Percentiles rank a stretch among this genome's conserved stretches.
Conservation (phyloP, 352 stramenopile genomes). For the Phytopythium sindhum region DNA sequence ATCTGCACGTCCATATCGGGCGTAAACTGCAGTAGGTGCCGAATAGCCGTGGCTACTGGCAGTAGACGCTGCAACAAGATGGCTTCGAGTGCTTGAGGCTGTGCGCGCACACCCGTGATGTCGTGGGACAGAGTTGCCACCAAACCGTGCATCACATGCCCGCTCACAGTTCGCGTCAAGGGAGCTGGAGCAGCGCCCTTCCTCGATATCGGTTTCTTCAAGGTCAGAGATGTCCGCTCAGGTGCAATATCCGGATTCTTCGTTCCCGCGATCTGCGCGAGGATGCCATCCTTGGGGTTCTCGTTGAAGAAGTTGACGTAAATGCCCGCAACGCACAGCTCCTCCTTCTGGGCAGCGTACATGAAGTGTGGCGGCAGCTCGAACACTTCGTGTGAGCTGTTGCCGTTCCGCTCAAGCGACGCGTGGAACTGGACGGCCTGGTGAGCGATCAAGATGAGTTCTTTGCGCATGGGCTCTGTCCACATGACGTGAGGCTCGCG, state of each 20-base stretch:
- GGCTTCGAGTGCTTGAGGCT: slow-evolving; percentile 62
- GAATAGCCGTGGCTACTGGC: slow-evolving; percentile 73
- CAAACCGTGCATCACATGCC: slow-evolving; percentile 74
- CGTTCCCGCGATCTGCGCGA: slow-evolving; percentile 72
- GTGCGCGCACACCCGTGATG: slow-evolving; percentile 62
- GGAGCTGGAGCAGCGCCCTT: slow-evolving; percentile 27
- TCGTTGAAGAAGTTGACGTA: slow-evolving; percentile 90
- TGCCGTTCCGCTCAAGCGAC: slow-evolving; percentile 44
- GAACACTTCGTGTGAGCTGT: slow-evolving; percentile 70
- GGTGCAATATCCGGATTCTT: slow-evolving; percentile 24
- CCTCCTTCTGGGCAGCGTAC: slow-evolving; percentile 79
- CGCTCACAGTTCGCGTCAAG: slow-evolving; percentile 51
- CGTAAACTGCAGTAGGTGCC: slow-evolving; percentile 78
- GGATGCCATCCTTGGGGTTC: slow-evolving; percentile 68
- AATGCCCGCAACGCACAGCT: slow-evolving; percentile 81
- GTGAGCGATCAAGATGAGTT: slow-evolving; percentile 64
- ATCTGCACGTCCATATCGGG: slow-evolving; percentile 83
- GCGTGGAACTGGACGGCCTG: slow-evolving; percentile 72
- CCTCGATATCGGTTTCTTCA: slow-evolving; percentile 27
- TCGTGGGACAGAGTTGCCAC: slow-evolving; percentile 68
- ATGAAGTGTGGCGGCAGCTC: slow-evolving; percentile 72
- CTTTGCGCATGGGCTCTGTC: slow-evolving; percentile 79
- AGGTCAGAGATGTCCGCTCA: slow-evolving; percentile 6
- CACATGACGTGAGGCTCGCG: slow-evolving; percentile 85
- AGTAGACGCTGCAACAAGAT: slow-evolving; percentile 71